phyloP scores from a whole-genome alignment of 2,329 filamentous ascomycete species.

The Macrophomina phaseolina region DNA sequence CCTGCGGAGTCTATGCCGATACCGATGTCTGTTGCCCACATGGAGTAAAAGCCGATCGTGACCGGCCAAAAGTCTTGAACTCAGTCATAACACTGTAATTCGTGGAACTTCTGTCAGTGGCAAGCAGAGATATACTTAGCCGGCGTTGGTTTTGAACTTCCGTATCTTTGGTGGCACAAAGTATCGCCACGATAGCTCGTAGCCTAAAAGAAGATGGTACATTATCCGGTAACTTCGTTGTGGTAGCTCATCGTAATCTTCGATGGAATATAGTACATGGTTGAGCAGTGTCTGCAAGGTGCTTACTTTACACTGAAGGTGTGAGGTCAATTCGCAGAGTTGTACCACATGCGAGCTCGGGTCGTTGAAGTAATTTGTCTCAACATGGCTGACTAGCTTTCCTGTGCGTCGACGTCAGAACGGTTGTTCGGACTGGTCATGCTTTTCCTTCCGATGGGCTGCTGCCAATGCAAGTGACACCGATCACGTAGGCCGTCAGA shows the following conservation, averaged over 20 bases:
- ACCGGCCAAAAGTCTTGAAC: background rate
- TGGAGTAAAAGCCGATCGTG: background rate
- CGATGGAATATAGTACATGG: background rate
- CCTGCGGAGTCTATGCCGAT: background rate
- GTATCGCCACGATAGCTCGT: background rate
- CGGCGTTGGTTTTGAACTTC: background rate
- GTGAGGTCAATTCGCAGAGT: too few relatives aligned
- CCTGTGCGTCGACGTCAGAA: too few relatives aligned
- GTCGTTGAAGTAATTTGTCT: too few relatives aligned
- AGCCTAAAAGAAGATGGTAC: background rate
- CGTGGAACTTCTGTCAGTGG: background rate
- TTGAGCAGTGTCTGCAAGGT: too few relatives aligned
- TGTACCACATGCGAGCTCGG: too few relatives aligned
- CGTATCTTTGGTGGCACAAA: background rate
- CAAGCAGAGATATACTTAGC: background rate
- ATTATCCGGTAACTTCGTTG: background rate
- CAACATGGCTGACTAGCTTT: too few relatives aligned
- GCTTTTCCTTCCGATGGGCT: too few relatives aligned
- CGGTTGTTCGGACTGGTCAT: too few relatives aligned
- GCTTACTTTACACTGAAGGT: too few relatives aligned
- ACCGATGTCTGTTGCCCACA: background rate
- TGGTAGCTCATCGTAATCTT: background rate
- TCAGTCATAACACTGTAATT: background rate
- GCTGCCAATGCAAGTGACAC: too few relatives aligned
- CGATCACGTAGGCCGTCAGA: too few relatives aligned